Evolutionary conservation across 106 monocot genomes (phyloP).

Genomic region (Dendrobium officinale): DNA sequence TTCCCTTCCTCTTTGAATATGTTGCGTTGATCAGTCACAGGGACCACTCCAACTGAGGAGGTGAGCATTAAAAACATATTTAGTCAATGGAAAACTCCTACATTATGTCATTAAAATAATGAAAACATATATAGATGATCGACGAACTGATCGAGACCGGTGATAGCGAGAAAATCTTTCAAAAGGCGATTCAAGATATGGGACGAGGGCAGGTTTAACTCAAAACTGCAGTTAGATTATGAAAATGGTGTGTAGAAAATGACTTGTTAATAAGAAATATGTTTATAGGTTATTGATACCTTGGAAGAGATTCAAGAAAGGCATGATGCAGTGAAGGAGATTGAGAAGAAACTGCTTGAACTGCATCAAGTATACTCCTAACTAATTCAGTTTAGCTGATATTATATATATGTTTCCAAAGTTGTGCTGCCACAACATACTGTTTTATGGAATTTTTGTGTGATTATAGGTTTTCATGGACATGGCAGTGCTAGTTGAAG

Average conservation of each 20-base stretch:
- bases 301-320: slow-evolving; percentile 13
- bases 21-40: slow-evolving; percentile 37
- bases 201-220: slow-evolving; percentile 41
- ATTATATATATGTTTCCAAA: neutral
- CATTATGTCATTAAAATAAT: neutral
- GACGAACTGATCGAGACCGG: slow-evolving; percentile 59
- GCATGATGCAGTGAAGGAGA: slow-evolving; percentile 12
- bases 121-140: slow-evolving; percentile 26
- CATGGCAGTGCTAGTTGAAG: slow-evolving; percentile 14
- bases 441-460: neutral
- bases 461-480: slow-evolving; percentile 5
- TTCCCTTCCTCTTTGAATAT: neutral
- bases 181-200: slow-evolving; percentile 60
- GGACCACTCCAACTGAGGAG: slow-evolving; percentile 42
- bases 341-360: slow-evolving; percentile 11
- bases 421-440: neutral
- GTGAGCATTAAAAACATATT: slow-evolving; percentile 31
- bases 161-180: slow-evolving; percentile 51
- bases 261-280: neutral
- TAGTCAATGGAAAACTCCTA: neutral
- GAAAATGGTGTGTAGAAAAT: neutral
- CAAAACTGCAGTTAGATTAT: slow-evolving; percentile 5
- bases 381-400: neutral
- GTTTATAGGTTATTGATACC: slow-evolving; percentile 6
- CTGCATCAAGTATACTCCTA: slow-evolving; percentile 5